Conservation (phyloP, 129 eudicot genomes). For the Glebionis coronaria region DNA sequence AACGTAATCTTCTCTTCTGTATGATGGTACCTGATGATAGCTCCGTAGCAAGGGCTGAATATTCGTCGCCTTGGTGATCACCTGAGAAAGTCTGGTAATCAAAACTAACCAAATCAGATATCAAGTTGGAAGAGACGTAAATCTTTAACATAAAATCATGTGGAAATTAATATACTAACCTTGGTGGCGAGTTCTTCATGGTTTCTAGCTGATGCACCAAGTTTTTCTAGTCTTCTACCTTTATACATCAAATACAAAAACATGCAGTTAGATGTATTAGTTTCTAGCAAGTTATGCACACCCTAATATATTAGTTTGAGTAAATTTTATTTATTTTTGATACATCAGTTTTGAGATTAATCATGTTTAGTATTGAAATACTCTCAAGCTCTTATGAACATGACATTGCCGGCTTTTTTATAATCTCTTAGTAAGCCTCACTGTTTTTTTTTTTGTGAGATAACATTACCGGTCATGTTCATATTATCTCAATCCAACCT, state of each 20-base stretch:
- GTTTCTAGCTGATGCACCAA: slow-evolving; percentile 20
- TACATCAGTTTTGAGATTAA: too few relatives aligned
- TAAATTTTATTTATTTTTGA: background rate
- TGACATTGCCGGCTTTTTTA: too few relatives aligned
- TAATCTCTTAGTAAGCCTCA: too few relatives aligned
- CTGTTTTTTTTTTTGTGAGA: too few relatives aligned
- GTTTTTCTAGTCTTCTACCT: slow-evolving; percentile 45
- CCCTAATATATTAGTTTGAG: too few relatives aligned
- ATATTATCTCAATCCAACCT: too few relatives aligned
- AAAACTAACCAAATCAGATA: background rate
- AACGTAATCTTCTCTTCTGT: slow-evolving; percentile 32
- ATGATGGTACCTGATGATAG: slow-evolving; percentile 47
- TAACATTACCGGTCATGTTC: too few relatives aligned
- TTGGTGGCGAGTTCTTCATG: slow-evolving; percentile 29
- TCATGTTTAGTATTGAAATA: too few relatives aligned
- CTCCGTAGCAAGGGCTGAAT: slow-evolving; percentile 18
- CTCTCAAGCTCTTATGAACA: too few relatives aligned
- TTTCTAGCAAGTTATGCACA: too few relatives aligned
- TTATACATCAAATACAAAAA: background rate
- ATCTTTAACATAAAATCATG: slow-evolving; percentile 16
- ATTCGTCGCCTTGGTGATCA: slow-evolving; percentile 3
- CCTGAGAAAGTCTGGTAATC: slow-evolving; percentile 21
- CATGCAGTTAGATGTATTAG: too few relatives aligned
- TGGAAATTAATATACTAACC: slow-evolving; percentile 25
- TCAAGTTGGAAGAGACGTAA: slow-evolving; percentile 5